Base-by-base conservation (phyloP, 768 basidiomycete genomes). In the Lactarius quietus region DNA sequence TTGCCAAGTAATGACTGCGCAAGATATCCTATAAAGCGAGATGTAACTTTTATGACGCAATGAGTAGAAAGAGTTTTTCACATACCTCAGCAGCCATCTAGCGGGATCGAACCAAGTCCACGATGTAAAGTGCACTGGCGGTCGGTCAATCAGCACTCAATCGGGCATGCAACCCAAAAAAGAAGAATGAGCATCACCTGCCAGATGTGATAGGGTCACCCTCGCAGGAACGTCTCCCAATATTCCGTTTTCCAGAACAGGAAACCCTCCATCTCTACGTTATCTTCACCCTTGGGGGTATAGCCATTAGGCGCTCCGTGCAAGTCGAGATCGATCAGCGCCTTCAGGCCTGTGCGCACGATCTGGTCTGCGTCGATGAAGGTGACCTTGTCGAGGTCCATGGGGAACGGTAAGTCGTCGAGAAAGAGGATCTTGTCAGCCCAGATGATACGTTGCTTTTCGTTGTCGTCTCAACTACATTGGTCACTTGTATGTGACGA, bases 391-490 rank as follows among this genome's bases (percentile, higher is more conserved):
- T 98, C 95, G 64, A 99, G 85, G 76, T 96, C 93, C 89, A 98
- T 95, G 2, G 97, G 97, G 84, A 99, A 99, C 8, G 98, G 84
- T n/a, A n/a, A n/a, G 18, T 98, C 95, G 71, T 99, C 97, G 18
- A 99, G 85, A 84, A 99, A 99, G 51, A 99, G 87, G 68, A 99
- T 99, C 78, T 99, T 98, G 82, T 98, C 98, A 0, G 93, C 96
- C 97, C 97, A 98, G 70, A 99, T 99, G 63, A 96, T 89, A 12
- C 97, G 85, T 75, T 99, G 97, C 76, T 99, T 99, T 78, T 99
- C 97, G 94, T 74, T 98, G 97, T 17, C 85, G 86, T n/a, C 94
- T 89, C 5, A 99, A 82, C 96, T 96, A 99, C 1, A 91, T 92
- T 0, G 97, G 97, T 96, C 96, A 99, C 73, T 97, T 97, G 81